These are phyloP conservation scores for Aspergillus sergii DNA, from an alignment of 2,329 filamentous ascomycete species.

Conservation along the genomic window DNA sequence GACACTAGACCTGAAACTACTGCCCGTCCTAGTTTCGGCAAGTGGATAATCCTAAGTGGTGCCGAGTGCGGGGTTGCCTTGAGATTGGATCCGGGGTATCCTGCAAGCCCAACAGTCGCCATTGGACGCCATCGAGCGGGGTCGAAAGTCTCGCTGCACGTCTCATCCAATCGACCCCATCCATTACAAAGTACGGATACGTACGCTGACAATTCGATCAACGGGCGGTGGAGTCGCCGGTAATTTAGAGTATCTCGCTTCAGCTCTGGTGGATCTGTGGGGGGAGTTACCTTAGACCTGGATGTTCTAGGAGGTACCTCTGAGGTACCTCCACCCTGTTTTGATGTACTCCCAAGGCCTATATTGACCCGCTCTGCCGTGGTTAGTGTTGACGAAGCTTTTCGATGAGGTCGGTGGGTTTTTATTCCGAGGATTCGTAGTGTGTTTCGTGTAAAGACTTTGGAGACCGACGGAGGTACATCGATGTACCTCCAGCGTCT, in stretches of 20 bases:
- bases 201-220: not conserved
- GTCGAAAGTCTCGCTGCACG: not conserved
- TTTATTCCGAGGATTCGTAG: not conserved
- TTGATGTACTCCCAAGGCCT: too few species aligned
- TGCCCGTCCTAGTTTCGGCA: too few species aligned
- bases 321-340: not conserved
- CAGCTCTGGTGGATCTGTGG: conserved; percentile 3
- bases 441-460: not conserved
- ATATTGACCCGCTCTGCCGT: not conserved
- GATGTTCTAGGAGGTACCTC: too few species aligned
- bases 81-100: not conserved
- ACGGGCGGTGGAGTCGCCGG: not conserved
- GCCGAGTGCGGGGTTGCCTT: not conserved
- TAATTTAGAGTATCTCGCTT: not conserved
- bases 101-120: not conserved
- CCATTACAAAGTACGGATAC: conserved; percentile 1
- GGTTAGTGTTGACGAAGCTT: not conserved
- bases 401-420: not conserved
- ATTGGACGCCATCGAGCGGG: conserved; percentile 1
- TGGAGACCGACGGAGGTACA: not conserved
- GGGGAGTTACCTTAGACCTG: not conserved
- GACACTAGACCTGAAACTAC: too few species aligned
- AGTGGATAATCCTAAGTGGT: not conserved
- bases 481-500: not conserved
- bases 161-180: not conserved